Percentiles rank a stretch among this genome's conserved stretches.
Evolutionary conservation across 495 filamentous ascomycete genomes (phyloP).

Genomic region (Lineolata rhizophorae): DNA sequence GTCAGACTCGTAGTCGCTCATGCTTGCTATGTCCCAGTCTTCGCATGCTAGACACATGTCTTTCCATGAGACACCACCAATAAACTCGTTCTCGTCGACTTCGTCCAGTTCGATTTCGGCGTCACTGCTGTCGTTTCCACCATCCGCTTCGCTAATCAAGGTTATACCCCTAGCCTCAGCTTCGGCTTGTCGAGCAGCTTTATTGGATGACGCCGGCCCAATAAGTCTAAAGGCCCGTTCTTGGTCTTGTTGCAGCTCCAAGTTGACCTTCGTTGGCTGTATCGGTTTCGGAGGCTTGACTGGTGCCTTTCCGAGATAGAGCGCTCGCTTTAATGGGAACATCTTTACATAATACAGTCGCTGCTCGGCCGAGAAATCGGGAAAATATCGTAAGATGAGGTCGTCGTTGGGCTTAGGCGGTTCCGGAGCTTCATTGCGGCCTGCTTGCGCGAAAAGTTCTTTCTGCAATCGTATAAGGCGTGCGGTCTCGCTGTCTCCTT

Average conservation of each 20-base stretch:
- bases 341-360: slow-evolving; percentile 47
- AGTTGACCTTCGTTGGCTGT: slow-evolving; percentile 61
- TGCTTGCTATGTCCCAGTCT: slow-evolving; percentile 38
- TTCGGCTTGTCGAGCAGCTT: slow-evolving; percentile 26
- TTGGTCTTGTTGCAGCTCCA: slow-evolving; percentile 66
- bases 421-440: slow-evolving; percentile 11
- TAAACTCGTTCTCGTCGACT: slow-evolving; percentile 29
- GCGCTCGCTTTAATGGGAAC: slow-evolving; percentile 49
- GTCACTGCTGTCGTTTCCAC: slow-evolving; percentile 19
- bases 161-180: slow-evolving; percentile 39
- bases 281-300: slow-evolving; percentile 57
- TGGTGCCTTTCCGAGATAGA: slow-evolving; percentile 46
- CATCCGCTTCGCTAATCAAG: slow-evolving; percentile 31
- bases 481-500: not conserved
- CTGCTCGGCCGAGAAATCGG: slow-evolving; percentile 46
- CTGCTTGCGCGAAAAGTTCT: not conserved
- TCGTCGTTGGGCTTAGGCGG: slow-evolving; percentile 31
- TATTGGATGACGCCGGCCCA: slow-evolving; percentile 24
- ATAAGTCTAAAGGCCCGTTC: slow-evolving; percentile 55
- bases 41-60: slow-evolving; percentile 64
- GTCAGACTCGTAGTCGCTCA: slow-evolving; percentile 5
- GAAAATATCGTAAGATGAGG: slow-evolving; percentile 41
- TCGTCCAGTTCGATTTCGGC: slow-evolving; percentile 32
- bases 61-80: slow-evolving; percentile 46
- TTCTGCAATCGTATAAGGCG: not conserved